Percentiles rank a stretch among this genome's conserved stretches.
Conservation (phyloP, 495 filamentous ascomycete genomes). For the Achaetomiella virescens region DNA sequence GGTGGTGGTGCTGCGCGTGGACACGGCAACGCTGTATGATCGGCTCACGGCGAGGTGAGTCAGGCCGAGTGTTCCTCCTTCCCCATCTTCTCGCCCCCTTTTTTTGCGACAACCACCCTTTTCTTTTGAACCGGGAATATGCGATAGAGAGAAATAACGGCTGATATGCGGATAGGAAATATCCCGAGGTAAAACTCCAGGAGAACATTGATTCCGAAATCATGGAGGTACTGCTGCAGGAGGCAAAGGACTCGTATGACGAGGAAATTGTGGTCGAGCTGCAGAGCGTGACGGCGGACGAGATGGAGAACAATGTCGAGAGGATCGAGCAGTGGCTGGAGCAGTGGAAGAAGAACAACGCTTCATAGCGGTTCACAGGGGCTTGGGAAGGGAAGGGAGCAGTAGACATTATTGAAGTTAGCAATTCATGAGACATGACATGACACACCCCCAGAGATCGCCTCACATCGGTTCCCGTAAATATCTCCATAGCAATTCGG, state of each 20-base stretch:
- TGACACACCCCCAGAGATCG: not conserved
- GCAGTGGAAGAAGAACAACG: constrained; percentile 68
- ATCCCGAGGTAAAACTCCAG: constrained; percentile 78
- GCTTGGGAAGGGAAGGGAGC: not conserved
- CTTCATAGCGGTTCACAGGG: not conserved
- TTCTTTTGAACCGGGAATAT: not conserved
- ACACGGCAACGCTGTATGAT: constrained; percentile 76
- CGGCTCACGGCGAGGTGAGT: constrained; percentile 64
- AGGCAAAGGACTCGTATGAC: constrained; percentile 81
- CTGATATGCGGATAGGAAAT: constrained; percentile 48
- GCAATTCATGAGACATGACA: constrained; percentile 1
- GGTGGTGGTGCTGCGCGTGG: constrained; percentile 81
- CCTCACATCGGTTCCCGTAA: too few relatives aligned
- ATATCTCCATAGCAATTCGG: too few relatives aligned
- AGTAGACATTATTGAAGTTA: not conserved
- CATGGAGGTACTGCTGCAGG: constrained; percentile 87
- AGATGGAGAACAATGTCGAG: constrained; percentile 82
- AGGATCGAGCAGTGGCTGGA: constrained; percentile 76
- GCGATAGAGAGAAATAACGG: not conserved
- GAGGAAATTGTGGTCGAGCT: constrained; percentile 88
- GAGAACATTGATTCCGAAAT: constrained; percentile 98
- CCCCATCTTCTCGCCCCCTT: not conserved
- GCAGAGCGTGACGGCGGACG: constrained; percentile 69
- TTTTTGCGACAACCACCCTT: not conserved
- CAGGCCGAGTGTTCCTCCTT: not conserved